phyloP scores from a whole-genome alignment of 1,284 basidiomycete species.

The Vanrija sp. region DNA sequence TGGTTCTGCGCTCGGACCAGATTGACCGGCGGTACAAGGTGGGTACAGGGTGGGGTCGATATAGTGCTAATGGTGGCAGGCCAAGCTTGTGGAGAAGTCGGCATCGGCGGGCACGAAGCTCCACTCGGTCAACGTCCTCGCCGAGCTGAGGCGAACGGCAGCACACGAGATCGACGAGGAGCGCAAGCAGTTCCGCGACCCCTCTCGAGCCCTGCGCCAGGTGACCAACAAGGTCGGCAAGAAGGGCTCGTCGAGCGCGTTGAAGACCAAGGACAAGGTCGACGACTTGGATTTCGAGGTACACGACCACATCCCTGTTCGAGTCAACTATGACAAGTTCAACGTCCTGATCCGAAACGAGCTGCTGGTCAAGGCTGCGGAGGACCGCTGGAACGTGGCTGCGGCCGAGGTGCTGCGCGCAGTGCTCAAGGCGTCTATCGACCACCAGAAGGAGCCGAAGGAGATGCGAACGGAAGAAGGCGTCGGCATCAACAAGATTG shows the following conservation, averaged over 20 bases:
- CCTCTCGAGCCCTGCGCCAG: conserved; percentile 23
- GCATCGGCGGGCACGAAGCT: conserved; percentile 34
- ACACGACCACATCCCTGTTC: conserved; percentile 24
- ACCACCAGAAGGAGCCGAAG: conserved; percentile 58
- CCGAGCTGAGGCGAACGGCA: conserved; percentile 35
- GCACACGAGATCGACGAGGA: conserved; percentile 41
- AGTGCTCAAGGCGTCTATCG: conserved; percentile 64
- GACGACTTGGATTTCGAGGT: conserved; percentile 8
- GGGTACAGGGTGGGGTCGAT: not conserved
- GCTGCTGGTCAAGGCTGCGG: conserved; percentile 67
- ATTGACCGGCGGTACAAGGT: conserved; percentile 28
- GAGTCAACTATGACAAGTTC: conserved; percentile 80
- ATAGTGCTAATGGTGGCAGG: conserved; percentile 8
- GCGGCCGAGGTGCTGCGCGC: conserved; percentile 69
- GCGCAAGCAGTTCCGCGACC: conserved; percentile 34
- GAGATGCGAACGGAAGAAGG: conserved; percentile 28
- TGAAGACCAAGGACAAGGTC: conserved; percentile 16
- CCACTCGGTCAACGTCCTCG: conserved; percentile 45
- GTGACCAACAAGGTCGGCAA: conserved; percentile 16
- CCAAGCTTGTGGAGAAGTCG: conserved; percentile 20
- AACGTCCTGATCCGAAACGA: conserved; percentile 83
- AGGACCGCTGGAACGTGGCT: conserved; percentile 71
- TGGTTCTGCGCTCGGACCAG: conserved; percentile 30
- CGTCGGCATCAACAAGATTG: conserved; percentile 32
- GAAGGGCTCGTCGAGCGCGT: not conserved